phyloP scores from a whole-genome alignment of 371 early-diverging fungal genomes.

The Massospora cicadina region DNA sequence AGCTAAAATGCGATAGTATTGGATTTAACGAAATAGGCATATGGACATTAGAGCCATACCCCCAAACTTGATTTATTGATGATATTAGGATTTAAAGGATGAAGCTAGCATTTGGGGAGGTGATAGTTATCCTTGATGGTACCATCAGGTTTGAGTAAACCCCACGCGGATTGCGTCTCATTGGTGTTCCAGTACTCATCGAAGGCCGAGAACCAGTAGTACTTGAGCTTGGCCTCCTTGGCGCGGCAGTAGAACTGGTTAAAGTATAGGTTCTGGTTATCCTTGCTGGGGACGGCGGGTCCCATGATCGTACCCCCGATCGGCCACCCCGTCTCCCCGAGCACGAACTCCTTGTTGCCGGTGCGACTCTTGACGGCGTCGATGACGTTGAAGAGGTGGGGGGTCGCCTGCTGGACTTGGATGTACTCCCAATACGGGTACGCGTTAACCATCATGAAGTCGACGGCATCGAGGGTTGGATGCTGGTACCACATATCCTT shows the following conservation, averaged over 20 bases:
- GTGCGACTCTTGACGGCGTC: slow-evolving; percentile 4
- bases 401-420: not conserved
- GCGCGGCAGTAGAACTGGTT: slow-evolving; percentile 11
- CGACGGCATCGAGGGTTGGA: slow-evolving; percentile 9
- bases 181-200: slow-evolving; percentile 8
- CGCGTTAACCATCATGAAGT: slow-evolving; percentile 11
- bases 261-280: slow-evolving; percentile 8
- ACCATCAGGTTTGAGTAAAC: slow-evolving; percentile 5
- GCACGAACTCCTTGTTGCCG: slow-evolving; percentile 6
- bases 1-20: too few species aligned
- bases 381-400: slow-evolving; percentile 4
- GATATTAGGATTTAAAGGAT: not conserved
- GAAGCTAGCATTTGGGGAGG: not conserved
- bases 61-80: too few species aligned
- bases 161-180: slow-evolving; percentile 8
- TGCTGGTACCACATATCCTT: slow-evolving; percentile 10
- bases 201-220: slow-evolving; percentile 10
- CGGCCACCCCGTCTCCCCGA: slow-evolving; percentile 13
- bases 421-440: slow-evolving; percentile 11
- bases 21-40: too few species aligned
- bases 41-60: too few species aligned
- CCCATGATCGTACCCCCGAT: slow-evolving; percentile 3
- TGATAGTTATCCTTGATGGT: not conserved
- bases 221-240: not conserved
- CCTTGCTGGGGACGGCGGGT: slow-evolving; percentile 6